phyloP scores from a whole-genome alignment of 75 land plant genomes.

The Ceratopteris richardii region DNA sequence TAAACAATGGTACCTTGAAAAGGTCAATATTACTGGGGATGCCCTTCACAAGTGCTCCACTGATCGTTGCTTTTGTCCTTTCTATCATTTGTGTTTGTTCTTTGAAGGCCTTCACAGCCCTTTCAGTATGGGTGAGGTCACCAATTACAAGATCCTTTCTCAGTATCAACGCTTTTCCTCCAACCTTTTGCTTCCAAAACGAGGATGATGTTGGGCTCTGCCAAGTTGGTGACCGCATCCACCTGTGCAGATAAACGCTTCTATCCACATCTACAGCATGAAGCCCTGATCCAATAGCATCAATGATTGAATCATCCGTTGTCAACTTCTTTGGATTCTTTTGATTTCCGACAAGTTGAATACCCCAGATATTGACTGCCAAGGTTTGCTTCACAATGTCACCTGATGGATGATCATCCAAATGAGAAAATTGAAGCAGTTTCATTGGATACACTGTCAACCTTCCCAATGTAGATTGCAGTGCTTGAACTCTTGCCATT shows the following conservation, averaged over 20 bases:
- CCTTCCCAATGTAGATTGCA: conserved; percentile 45
- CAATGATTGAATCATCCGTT: conserved; percentile 9
- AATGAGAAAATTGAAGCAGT: conserved; percentile 63
- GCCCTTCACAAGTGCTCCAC: conserved; percentile 75
- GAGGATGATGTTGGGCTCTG: conserved; percentile 33
- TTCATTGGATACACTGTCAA: conserved; percentile 47
- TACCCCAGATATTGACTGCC: conserved; percentile 86
- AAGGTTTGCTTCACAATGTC: conserved; percentile 70
- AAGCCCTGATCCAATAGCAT: conserved; percentile 24
- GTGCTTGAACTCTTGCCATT: conserved; percentile 79
- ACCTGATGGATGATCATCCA: conserved; percentile 61
- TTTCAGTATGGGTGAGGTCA: conserved; percentile 46
- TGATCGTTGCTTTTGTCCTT: conserved; percentile 81
- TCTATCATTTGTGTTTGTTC: conserved; percentile 49
- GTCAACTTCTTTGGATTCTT: conserved; percentile 6
- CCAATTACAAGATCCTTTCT: conserved; percentile 77
- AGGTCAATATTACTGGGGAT: conserved; percentile 94
- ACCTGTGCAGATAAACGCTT: conserved; percentile 64
- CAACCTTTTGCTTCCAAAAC: conserved; percentile 61
- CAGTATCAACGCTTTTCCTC: conserved; percentile 52
- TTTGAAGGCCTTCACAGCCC: conserved; percentile 55
- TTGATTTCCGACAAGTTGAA: conserved; percentile 32
- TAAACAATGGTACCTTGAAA: conserved; percentile 88
- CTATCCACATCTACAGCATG: conserved; percentile 72
- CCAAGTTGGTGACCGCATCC: conserved; percentile 81